Conservation (phyloP, 306 rosid species). For the Prosopis cineraria region DNA sequence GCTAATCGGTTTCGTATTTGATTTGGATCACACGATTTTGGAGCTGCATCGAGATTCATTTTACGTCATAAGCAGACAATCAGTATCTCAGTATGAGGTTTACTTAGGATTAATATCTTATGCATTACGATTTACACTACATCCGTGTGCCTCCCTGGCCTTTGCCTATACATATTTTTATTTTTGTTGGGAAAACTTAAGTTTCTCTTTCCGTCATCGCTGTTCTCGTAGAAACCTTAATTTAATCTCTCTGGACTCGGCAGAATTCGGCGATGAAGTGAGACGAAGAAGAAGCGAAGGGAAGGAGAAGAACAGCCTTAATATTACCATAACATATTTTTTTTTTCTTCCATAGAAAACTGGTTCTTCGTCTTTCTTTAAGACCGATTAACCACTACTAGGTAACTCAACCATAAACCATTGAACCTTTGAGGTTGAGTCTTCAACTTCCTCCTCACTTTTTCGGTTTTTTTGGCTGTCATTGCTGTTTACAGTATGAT, state of each 20-base stretch:
- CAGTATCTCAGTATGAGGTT: neutral
- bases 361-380: slow-evolving; percentile 50
- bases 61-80: slow-evolving; percentile 9
- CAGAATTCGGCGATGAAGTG: slow-evolving; percentile 34
- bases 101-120: slow-evolving; percentile 15
- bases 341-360: slow-evolving; percentile 19
- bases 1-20: neutral
- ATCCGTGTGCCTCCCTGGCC: slow-evolving; percentile 25
- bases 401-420: slow-evolving; percentile 50
- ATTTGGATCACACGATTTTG: neutral
- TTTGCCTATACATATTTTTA: slow-evolving; percentile 24
- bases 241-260: slow-evolving; percentile 23
- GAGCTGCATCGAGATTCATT: slow-evolving; percentile 17
- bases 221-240: slow-evolving; percentile 18
- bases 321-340: slow-evolving; percentile 28
- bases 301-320: slow-evolving; percentile 19
- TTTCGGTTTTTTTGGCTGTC: slow-evolving; percentile 39
- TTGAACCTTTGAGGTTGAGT: slow-evolving; percentile 32
- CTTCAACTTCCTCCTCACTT: slow-evolving; percentile 22
- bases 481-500: slow-evolving; percentile 28
- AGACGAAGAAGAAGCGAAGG: slow-evolving; percentile 24
- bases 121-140: slow-evolving; percentile 29
- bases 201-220: slow-evolving; percentile 24
- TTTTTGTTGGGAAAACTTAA: neutral
- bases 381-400: slow-evolving; percentile 62